Conservation (phyloP, 805 yeast genomes). For the Maudiozyma saulgeensis region DNA sequence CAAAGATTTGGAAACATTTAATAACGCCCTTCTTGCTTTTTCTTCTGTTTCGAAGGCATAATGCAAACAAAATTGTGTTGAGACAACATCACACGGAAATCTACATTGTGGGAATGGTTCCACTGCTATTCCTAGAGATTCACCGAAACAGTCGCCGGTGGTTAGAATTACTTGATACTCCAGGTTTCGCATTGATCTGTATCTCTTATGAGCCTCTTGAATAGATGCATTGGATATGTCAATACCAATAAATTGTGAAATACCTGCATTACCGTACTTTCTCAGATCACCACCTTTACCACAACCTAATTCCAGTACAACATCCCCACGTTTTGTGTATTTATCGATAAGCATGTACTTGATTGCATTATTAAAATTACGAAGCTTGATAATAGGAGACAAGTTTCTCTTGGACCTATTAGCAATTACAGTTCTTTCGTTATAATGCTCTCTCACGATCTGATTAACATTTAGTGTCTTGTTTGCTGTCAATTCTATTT, state of each 20-base stretch:
- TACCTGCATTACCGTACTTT: slow-evolving; percentile 71
- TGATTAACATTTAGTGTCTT: slow-evolving; percentile 42
- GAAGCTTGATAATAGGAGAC: slow-evolving; percentile 76
- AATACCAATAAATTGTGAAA: slow-evolving; percentile 75
- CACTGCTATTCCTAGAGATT: slow-evolving; percentile 57
- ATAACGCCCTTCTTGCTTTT: slow-evolving; percentile 61
- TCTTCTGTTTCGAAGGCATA: slow-evolving; percentile 86
- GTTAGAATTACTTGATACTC: slow-evolving; percentile 77
- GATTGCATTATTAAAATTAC: slow-evolving; percentile 86
- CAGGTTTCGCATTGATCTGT: slow-evolving; percentile 42
- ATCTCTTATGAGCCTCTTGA: slow-evolving; percentile 73
- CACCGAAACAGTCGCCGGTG: slow-evolving; percentile 85
- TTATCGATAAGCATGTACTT: slow-evolving; percentile 77
- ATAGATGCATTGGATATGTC: slow-evolving; percentile 88
- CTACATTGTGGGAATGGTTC: slow-evolving; percentile 54
- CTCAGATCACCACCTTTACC: slow-evolving; percentile 97
- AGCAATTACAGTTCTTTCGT: slow-evolving; percentile 67
- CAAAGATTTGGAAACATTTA: slow-evolving; percentile 67
- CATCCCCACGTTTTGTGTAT: slow-evolving; percentile 43
- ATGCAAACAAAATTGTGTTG: slow-evolving; percentile 88
- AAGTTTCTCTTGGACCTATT: slow-evolving; percentile 51
- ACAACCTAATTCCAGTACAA: slow-evolving; percentile 81
- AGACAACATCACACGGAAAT: slow-evolving; percentile 80
- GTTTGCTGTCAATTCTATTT: slow-evolving; percentile 29
- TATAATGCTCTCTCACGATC: slow-evolving; percentile 75